These are phyloP conservation scores for Epichloe gansuensis DNA, from an alignment of 2,329 filamentous ascomycete species.

Conservation along the genomic window DNA sequence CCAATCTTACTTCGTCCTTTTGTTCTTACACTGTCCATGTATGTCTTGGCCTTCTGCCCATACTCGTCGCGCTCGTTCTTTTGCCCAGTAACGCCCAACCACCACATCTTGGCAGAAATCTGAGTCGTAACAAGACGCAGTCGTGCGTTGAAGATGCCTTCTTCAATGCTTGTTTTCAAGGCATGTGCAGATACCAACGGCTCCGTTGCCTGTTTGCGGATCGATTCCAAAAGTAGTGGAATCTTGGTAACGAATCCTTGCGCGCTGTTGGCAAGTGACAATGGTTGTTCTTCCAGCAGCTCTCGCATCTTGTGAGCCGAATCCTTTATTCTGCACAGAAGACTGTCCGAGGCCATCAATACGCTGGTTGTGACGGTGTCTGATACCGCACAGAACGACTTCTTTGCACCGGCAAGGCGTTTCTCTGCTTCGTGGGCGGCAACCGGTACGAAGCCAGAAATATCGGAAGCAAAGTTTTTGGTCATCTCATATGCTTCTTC, in stretches of 20 bases:
- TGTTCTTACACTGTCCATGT: constrained; percentile 16
- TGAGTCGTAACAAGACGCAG: constrained; percentile 39
- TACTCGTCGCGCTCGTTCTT: constrained; percentile 33
- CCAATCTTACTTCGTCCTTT: background rate
- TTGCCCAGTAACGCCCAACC: constrained; percentile 41
- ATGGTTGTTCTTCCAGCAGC: constrained; percentile 12
- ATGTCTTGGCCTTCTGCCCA: constrained; percentile 31
- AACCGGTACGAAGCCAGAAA: constrained; percentile 27
- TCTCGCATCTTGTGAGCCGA: constrained; percentile 12
- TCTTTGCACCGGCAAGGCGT: constrained; percentile 21
- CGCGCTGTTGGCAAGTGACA: constrained; percentile 8
- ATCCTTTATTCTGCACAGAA: constrained; percentile 13
- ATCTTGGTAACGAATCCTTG: constrained; percentile 10
- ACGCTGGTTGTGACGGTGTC: constrained; percentile 13
- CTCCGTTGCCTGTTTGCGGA: constrained; percentile 24
- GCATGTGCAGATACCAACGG: background rate
- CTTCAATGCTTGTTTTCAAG: constrained; percentile 1
- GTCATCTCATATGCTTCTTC: constrained; percentile 32
- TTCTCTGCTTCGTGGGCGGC: constrained; percentile 26
- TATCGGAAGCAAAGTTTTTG: constrained; percentile 28
- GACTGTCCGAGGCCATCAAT: constrained; percentile 16
- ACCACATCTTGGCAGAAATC: constrained; percentile 42
- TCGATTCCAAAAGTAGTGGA: constrained; percentile 13
- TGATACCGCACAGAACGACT: constrained; percentile 19
- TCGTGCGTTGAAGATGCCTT: constrained; percentile 11